Conservation (phyloP, 495 filamentous ascomycete genomes). For the Chaetomium cochliodes region DNA sequence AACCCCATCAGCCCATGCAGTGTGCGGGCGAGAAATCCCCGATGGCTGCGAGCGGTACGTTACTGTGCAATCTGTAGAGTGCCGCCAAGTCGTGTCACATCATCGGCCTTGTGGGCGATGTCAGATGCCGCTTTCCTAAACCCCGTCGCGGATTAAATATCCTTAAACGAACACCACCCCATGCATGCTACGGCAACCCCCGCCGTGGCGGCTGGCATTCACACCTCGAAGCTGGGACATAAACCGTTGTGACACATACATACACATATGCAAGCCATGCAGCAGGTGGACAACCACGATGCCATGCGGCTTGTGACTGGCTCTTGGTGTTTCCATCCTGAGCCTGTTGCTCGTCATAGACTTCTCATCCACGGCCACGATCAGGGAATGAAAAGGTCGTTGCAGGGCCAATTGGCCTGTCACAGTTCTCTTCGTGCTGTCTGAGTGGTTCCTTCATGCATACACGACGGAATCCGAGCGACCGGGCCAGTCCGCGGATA, state of each 20-base stretch:
- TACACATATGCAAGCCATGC: conserved; percentile 8
- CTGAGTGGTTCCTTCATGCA: no score
- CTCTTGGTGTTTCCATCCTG: not conserved
- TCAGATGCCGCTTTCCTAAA: not conserved
- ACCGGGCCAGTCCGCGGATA: no score
- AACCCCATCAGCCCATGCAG: not conserved
- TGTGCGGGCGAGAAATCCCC: not conserved
- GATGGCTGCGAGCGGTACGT: no score
- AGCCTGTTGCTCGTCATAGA: not conserved
- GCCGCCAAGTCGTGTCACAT: not conserved
- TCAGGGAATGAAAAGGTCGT: not conserved
- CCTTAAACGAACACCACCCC: not conserved
- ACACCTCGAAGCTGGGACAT: not conserved
- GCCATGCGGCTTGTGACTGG: not conserved
- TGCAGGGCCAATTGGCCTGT: not conserved
- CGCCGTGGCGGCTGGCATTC: not conserved
- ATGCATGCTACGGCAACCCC: conserved; percentile 7
- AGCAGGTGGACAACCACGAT: not conserved
- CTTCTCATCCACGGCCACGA: not conserved
- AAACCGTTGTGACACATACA: conserved; percentile 3
- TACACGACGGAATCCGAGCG: no score
- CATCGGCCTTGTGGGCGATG: not conserved
- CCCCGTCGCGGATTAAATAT: conserved; percentile 1
- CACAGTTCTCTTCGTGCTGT: not conserved
- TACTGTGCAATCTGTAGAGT: not conserved